Evolutionary conservation across 768 basidiomycete genomes (phyloP).

Genomic region (Hypholoma sublateritium): DNA sequence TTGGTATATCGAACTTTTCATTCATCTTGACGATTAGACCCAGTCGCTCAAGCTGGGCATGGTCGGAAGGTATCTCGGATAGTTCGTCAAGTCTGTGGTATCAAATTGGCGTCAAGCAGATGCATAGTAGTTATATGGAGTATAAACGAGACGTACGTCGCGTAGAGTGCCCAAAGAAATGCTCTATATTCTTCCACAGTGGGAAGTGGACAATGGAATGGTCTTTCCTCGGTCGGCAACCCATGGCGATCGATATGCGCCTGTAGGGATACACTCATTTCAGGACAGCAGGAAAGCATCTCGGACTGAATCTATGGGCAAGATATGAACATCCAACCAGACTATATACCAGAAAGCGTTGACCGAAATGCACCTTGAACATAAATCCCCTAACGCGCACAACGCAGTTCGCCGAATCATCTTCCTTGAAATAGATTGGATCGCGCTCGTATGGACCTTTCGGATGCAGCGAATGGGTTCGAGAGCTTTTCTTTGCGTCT

Average conservation of each 20-base stretch:
- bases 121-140: background rate
- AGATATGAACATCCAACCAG: background rate
- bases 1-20: constrained; percentile 47
- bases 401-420: constrained; percentile 36
- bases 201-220: constrained; percentile 42
- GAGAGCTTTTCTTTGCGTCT: background rate
- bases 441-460: constrained; percentile 21
- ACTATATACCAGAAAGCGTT: background rate
- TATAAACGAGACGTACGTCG: constrained; percentile 38
- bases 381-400: constrained; percentile 43
- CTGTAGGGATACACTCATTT: constrained; percentile 11
- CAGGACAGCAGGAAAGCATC: constrained; percentile 20
- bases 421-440: constrained; percentile 37
- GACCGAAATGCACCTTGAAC: constrained; percentile 43
- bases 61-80: constrained; percentile 37
- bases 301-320: constrained; percentile 21
- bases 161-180: constrained; percentile 53
- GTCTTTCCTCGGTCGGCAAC: constrained; percentile 28
- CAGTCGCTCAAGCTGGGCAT: constrained; percentile 39
- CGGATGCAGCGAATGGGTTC: background rate
- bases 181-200: constrained; percentile 49
- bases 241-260: constrained; percentile 11
- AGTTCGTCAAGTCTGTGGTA: constrained; percentile 44
- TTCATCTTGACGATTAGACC: constrained; percentile 46
- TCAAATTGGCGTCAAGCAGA: background rate